phyloP scores from a whole-genome alignment of 2,329 filamentous ascomycete species.

The Stagonosporopsis chrysanthemi region DNA sequence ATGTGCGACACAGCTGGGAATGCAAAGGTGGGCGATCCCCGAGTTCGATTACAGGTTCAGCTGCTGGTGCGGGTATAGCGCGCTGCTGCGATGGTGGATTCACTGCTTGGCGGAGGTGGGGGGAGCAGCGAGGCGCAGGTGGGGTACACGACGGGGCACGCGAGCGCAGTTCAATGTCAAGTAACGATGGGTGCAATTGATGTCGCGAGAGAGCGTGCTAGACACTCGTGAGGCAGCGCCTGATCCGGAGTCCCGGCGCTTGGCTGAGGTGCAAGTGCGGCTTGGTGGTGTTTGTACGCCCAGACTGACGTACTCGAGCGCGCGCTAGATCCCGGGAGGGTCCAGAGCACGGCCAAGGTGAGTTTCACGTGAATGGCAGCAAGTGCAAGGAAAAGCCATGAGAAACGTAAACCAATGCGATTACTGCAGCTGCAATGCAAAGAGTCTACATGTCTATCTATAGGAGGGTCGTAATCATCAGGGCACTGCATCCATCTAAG shows the following conservation, averaged over 20 bases:
- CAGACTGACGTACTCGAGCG: constrained; percentile 12
- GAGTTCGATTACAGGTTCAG: constrained; percentile 19
- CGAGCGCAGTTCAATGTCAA: not conserved
- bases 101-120: constrained; percentile 39
- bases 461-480: constrained; percentile 13
- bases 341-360: not conserved
- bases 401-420: not conserved
- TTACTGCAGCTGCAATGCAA: constrained; percentile 11
- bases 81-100: constrained; percentile 30
- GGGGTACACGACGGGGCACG: constrained; percentile 10
- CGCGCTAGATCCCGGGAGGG: constrained; percentile 2
- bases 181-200: constrained; percentile 2
- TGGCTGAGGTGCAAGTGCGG: constrained; percentile 25
- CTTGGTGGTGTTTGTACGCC: constrained; percentile 14
- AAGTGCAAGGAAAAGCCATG: not conserved
- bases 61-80: constrained; percentile 34
- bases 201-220: not conserved
- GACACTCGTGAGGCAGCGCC: constrained; percentile 18
- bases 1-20: constrained; percentile 3
- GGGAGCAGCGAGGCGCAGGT: constrained; percentile 26
- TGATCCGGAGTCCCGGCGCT: constrained; percentile 30
- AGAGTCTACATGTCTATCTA: constrained; percentile 36
- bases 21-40: not conserved
- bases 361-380: constrained; percentile 6
- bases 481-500: constrained; percentile 19